phyloP scores from a whole-genome alignment of 192 early-diverging fungal genomes.

The Coemansia sp. region DNA sequence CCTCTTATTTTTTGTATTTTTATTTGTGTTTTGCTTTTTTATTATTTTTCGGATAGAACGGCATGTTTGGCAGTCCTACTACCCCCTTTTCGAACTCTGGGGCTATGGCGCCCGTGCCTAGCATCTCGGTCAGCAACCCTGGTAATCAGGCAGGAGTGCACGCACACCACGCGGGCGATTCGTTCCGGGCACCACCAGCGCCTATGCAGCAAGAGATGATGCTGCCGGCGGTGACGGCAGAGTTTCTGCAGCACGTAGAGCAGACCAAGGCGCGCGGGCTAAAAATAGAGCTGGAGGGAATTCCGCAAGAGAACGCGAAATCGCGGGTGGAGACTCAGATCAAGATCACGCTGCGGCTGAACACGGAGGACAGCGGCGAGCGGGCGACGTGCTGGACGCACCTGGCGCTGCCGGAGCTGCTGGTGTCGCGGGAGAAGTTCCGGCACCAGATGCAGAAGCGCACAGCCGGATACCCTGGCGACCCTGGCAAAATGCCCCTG shows the following conservation, averaged over 20 bases:
- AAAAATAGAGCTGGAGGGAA: conserved; percentile 44
- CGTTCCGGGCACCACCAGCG: not conserved
- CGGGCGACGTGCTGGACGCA: conserved; percentile 80
- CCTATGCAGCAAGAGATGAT: not conserved
- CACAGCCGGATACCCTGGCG: not conserved
- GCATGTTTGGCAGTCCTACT: conserved; percentile 18
- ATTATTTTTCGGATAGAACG: conserved; percentile 19
- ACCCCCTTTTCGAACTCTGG: conserved; percentile 19
- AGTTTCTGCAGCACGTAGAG: conserved; percentile 39
- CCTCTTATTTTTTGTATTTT: not conserved
- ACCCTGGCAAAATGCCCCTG: conserved; percentile 40
- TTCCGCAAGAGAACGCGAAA: conserved; percentile 64
- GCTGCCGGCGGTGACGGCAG: conserved; percentile 19
- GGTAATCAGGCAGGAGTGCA: not conserved
- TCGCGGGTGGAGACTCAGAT: conserved; percentile 96
- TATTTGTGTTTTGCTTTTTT: not conserved
- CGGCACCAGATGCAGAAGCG: conserved; percentile 50
- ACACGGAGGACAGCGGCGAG: conserved; percentile 63
- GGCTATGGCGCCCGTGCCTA: conserved; percentile 15
- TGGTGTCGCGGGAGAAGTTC: conserved; percentile 80
- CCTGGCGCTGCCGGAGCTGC: conserved; percentile 77
- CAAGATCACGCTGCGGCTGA: conserved; percentile 84
- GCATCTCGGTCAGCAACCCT: conserved; percentile 11
- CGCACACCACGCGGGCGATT: not conserved
- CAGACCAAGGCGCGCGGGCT: conserved; percentile 44